These are phyloP conservation scores for Cyclotella sp. DNA, from an alignment of 108 stramenopile species.

Conservation along the genomic window DNA sequence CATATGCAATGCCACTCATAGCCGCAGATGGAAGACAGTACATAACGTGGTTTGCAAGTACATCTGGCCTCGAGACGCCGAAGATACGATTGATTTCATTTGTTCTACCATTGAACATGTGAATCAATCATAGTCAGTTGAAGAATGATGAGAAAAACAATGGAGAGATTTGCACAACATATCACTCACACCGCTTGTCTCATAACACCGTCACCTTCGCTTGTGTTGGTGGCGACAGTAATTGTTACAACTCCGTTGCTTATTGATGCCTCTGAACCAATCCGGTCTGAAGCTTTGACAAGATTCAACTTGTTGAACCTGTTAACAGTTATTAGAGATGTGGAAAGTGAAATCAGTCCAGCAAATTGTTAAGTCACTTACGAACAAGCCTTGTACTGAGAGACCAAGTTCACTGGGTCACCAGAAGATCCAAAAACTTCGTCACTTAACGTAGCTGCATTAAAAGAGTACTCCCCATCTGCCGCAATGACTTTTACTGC, in stretches of 20 bases:
- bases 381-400: slow-evolving; percentile 37
- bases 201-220: slow-evolving; percentile 10
- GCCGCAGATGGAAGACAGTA: slow-evolving; percentile 62
- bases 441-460: slow-evolving; percentile 18
- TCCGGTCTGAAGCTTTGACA: slow-evolving; percentile 5
- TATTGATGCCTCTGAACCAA: too few relatives aligned
- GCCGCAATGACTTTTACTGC: slow-evolving; percentile 13
- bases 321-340: too few relatives aligned
- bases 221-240: neutral
- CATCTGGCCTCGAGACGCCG: slow-evolving; percentile 26
- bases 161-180: neutral
- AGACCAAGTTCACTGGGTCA: slow-evolving; percentile 28
- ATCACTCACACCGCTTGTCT: slow-evolving; percentile 15
- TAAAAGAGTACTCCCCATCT: slow-evolving; percentile 6
- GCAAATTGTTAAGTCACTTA: too few relatives aligned
- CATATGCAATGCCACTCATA: slow-evolving; percentile 47
- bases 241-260: slow-evolving; percentile 16
- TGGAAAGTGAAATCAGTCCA: too few relatives aligned
- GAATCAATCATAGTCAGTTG: neutral
- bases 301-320: slow-evolving; percentile 16
- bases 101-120: slow-evolving; percentile 9
- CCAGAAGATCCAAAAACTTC: slow-evolving; percentile 32
- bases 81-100: slow-evolving; percentile 27
- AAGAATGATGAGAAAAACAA: neutral
- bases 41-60: slow-evolving; percentile 64